These are phyloP conservation scores for Ganoderma leucocontextum DNA, from an alignment of 1,284 basidiomycete genomes.

Conservation along the genomic window DNA sequence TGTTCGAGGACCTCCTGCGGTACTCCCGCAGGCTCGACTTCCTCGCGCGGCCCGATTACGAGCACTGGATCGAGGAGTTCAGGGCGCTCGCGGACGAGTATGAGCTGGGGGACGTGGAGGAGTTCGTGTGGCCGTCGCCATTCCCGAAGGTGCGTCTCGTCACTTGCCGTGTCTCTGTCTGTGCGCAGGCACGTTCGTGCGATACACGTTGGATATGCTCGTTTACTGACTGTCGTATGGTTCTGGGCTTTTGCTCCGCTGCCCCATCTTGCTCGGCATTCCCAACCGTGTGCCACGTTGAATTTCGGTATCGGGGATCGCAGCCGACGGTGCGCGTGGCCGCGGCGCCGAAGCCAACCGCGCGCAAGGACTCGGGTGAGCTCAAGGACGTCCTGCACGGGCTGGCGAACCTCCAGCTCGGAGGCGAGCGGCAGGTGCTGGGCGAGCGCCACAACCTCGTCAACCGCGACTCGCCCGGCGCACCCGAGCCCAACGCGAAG, in stretches of 20 bases:
- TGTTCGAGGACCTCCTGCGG: slow-evolving; percentile 77
- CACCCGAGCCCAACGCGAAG: slow-evolving; percentile 22
- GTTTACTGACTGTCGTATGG: neutral
- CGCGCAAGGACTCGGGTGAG: slow-evolving; percentile 23
- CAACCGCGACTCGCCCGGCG: slow-evolving; percentile 37
- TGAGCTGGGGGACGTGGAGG: slow-evolving; percentile 64
- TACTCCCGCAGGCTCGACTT: slow-evolving; percentile 75
- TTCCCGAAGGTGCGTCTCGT: slow-evolving; percentile 38
- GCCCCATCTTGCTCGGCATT: neutral
- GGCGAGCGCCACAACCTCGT: slow-evolving; percentile 48
- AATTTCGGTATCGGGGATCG: neutral
- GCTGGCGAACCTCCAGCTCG: slow-evolving; percentile 64
- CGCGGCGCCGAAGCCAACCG: slow-evolving; percentile 25
- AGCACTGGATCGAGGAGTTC: slow-evolving; percentile 67
- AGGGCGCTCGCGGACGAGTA: slow-evolving; percentile 61
- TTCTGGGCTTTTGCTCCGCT: neutral
- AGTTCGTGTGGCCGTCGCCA: slow-evolving; percentile 76
- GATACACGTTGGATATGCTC: neutral
- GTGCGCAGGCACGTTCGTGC: neutral
- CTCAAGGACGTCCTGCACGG: slow-evolving; percentile 64
- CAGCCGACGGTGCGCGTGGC: slow-evolving; percentile 37
- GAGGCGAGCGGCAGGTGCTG: slow-evolving; percentile 52
- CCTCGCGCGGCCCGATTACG: slow-evolving; percentile 71
- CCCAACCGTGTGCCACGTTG: neutral
- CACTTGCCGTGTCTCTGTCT: neutral